Conservation (phyloP, 1,139 yeast species). For the Candida sp. region DNA sequence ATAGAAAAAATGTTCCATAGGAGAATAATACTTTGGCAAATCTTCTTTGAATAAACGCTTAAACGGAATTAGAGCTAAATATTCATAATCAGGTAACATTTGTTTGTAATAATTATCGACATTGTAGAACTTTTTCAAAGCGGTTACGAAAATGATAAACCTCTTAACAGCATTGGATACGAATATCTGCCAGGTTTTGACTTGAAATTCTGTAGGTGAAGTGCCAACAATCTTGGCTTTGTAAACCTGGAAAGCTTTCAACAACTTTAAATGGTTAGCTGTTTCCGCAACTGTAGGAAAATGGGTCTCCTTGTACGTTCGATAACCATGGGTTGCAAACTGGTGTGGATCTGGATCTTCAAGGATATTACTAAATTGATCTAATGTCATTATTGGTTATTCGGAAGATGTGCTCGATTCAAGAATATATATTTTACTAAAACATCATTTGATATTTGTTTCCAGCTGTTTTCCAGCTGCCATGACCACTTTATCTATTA, state of each 20-base stretch:
- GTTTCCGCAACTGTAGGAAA: conserved; percentile 17
- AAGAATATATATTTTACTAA: neutral
- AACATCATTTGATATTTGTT: neutral
- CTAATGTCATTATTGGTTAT: too few species aligned
- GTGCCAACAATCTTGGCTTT: conserved; percentile 11
- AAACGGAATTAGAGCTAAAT: neutral
- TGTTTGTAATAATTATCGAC: neutral
- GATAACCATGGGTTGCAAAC: neutral
- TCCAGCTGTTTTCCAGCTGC: neutral
- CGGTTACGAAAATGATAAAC: conserved; percentile 23
- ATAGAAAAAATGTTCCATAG: neutral
- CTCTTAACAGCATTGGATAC: conserved; percentile 26
- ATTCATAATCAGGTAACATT: neutral
- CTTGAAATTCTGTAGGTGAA: conserved; percentile 9
- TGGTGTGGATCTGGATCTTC: neutral
- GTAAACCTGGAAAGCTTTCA: conserved; percentile 23
- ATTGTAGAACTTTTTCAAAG: conserved; percentile 8
- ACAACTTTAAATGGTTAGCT: conserved; percentile 28
- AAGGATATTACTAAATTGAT: neutral
- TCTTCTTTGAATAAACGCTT: too few species aligned
- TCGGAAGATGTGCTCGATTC: neutral
- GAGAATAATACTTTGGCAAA: neutral
- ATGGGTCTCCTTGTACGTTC: neutral
- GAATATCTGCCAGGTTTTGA: conserved; percentile 27
- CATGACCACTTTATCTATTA: too few species aligned